Evolutionary conservation across 495 filamentous ascomycete species (phyloP).

Genomic region (Penicillium ochrochloron): DNA sequence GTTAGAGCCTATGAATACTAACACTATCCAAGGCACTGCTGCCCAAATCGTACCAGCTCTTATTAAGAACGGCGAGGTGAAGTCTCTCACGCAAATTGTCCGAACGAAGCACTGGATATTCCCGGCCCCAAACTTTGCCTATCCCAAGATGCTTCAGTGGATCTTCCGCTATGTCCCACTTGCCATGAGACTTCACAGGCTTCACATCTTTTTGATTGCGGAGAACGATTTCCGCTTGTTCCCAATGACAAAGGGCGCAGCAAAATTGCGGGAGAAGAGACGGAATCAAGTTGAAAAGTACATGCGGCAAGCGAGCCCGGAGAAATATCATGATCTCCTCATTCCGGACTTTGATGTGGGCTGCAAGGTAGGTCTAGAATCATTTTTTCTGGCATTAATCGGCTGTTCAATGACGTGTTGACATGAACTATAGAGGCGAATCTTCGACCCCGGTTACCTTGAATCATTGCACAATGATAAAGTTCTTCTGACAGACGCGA

Average conservation of each 20-base stretch:
- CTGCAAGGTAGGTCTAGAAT: slow-evolving; percentile 47
- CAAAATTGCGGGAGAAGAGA: slow-evolving; percentile 35
- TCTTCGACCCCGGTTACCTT: slow-evolving; percentile 43
- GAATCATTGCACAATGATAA: slow-evolving; percentile 30
- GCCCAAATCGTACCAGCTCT: slow-evolving; percentile 50
- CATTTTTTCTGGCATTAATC: not conserved
- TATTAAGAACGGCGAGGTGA: slow-evolving; percentile 26
- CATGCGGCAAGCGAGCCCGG: slow-evolving; percentile 50
- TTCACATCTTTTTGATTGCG: slow-evolving; percentile 30
- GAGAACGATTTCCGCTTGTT: slow-evolving; percentile 47
- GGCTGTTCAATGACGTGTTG: not conserved
- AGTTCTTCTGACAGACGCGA: slow-evolving; percentile 46
- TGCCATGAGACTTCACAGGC: slow-evolving; percentile 28
- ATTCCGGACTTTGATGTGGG: slow-evolving; percentile 58
- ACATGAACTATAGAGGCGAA: slow-evolving; percentile 33
- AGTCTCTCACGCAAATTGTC: slow-evolving; percentile 34
- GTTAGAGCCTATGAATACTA: slow-evolving; percentile 5
- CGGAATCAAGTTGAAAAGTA: slow-evolving; percentile 40
- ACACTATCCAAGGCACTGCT: slow-evolving; percentile 40
- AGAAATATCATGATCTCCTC: slow-evolving; percentile 59
- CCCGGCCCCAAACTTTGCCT: slow-evolving; percentile 23
- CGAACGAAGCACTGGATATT: slow-evolving; percentile 38
- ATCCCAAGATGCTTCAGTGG: slow-evolving; percentile 26
- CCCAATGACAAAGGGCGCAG: slow-evolving; percentile 30
- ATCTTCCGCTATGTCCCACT: slow-evolving; percentile 34